These are phyloP conservation scores for Exophiala oligosperma DNA, from an alignment of 2,329 filamentous ascomycete genomes.

Conservation along the genomic window DNA sequence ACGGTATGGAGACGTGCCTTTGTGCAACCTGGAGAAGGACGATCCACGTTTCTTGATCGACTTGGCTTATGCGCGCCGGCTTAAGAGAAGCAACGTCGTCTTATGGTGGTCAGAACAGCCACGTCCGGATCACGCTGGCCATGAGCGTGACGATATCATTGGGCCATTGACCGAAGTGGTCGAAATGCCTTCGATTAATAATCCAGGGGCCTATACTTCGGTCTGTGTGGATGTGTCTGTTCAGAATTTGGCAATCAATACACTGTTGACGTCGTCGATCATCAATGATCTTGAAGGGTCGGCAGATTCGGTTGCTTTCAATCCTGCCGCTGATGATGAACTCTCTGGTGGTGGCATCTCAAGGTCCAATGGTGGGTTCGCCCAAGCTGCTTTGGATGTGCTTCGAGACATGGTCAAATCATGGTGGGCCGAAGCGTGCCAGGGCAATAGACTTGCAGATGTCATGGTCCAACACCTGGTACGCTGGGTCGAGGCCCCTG, in stretches of 20 bases:
- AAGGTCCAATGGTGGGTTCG: slow-evolving; percentile 67
- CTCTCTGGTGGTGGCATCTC: slow-evolving; percentile 66
- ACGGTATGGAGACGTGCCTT: slow-evolving; percentile 86
- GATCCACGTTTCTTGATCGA: slow-evolving; percentile 96
- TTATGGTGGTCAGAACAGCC: slow-evolving; percentile 94
- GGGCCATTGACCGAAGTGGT: slow-evolving; percentile 78
- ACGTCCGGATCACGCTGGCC: slow-evolving; percentile 89
- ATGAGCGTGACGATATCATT: slow-evolving; percentile 87
- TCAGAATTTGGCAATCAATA: slow-evolving; percentile 95
- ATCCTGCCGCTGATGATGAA: slow-evolving; percentile 67
- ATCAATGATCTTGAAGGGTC: slow-evolving; percentile 92
- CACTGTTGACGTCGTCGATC: slow-evolving; percentile 90
- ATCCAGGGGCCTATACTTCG: slow-evolving; percentile 88
- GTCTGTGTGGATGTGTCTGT: slow-evolving; percentile 95
- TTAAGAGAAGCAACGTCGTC: slow-evolving; percentile 90
- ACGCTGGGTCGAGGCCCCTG: slow-evolving; percentile 92
- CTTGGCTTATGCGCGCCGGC: slow-evolving; percentile 83
- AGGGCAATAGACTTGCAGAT: slow-evolving; percentile 90
- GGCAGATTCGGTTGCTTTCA: slow-evolving; percentile 79
- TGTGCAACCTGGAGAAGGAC: slow-evolving; percentile 93
- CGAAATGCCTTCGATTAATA: slow-evolving; percentile 90
- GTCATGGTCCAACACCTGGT: slow-evolving; percentile 96
- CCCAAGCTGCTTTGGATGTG: slow-evolving; percentile 85
- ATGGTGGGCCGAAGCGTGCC: slow-evolving; percentile 95
- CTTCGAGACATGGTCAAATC: slow-evolving; percentile 97